These are phyloP conservation scores for Calonectria ilicicola DNA, from an alignment of 2,329 filamentous ascomycete genomes.

Conservation along the genomic window DNA sequence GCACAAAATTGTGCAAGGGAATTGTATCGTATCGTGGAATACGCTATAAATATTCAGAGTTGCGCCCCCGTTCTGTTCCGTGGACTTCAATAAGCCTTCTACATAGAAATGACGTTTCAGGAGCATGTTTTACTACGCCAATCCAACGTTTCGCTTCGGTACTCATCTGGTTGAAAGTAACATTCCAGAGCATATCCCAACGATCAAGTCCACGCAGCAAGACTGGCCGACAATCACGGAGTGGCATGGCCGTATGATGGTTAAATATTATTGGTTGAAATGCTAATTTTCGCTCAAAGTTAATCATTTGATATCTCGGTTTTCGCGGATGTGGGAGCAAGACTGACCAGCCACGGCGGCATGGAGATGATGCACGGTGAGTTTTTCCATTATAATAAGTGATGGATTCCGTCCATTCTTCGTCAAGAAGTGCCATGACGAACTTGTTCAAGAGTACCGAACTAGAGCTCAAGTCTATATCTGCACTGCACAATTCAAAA, in stretches of 20 bases:
- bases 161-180: not conserved
- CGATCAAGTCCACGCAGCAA: slow-evolving; percentile 21
- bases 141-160: slow-evolving; percentile 20
- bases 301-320: not conserved
- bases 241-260: slow-evolving; percentile 13
- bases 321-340: accelerated
- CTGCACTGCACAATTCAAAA: not conserved
- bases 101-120: slow-evolving; percentile 19
- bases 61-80: not conserved
- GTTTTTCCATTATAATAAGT: not conserved
- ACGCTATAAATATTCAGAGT: not conserved
- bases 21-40: not conserved
- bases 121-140: slow-evolving; percentile 20
- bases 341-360: not conserved
- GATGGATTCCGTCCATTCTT: not conserved
- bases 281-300: not conserved
- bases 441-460: not conserved
- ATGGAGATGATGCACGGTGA: slow-evolving; percentile 11
- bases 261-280: slow-evolving; percentile 22
- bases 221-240: not conserved
- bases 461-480: not conserved
- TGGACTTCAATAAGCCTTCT: slow-evolving; percentile 17
- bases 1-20: not conserved
- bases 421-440: slow-evolving; percentile 13
- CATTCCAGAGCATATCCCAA: slow-evolving; percentile 26